A percentile compares a stretch with the other conserved stretches of the same genome.
phyloP scores from a whole-genome alignment of 257 asterid species.

The Leptodermis oblonga region DNA sequence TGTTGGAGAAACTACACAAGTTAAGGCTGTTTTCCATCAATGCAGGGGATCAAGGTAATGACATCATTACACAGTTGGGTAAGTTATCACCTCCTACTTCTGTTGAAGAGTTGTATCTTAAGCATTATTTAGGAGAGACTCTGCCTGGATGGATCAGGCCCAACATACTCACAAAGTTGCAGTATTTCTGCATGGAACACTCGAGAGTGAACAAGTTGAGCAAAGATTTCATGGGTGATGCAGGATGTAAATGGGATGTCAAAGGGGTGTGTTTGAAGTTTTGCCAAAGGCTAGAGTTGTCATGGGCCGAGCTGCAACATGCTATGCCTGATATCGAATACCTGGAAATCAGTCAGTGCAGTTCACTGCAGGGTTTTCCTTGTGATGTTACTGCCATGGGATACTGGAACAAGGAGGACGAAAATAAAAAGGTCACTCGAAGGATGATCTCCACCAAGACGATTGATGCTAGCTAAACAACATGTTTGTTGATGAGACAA shows the following conservation, averaged over 20 bases:
- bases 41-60: conserved; percentile 7
- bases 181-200: conserved; percentile 27
- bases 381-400: conserved; percentile 12
- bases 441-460: conserved; percentile 5
- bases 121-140: conserved; percentile 19
- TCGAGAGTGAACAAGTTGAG: conserved; percentile 20
- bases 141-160: conserved; percentile 29
- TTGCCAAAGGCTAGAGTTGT: conserved; percentile 16
- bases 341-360: conserved; percentile 24
- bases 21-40: conserved; percentile 21
- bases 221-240: conserved; percentile 8
- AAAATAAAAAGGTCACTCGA: not conserved
- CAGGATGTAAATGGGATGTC: conserved; percentile 16
- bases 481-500: not conserved
- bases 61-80: conserved; percentile 12
- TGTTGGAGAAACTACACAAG: conserved; percentile 11
- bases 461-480: not conserved
- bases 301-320: conserved; percentile 8
- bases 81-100: conserved; percentile 13
- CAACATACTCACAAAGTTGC: conserved; percentile 17
- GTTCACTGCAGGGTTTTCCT: conserved; percentile 1
- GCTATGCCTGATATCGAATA: conserved; percentile 15
- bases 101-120: conserved; percentile 18
- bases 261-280: conserved; percentile 25
- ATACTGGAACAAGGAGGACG: conserved; percentile 13